phyloP scores from a whole-genome alignment of 2,329 filamentous ascomycete genomes.

The Pseudogymnoascus sp. region DNA sequence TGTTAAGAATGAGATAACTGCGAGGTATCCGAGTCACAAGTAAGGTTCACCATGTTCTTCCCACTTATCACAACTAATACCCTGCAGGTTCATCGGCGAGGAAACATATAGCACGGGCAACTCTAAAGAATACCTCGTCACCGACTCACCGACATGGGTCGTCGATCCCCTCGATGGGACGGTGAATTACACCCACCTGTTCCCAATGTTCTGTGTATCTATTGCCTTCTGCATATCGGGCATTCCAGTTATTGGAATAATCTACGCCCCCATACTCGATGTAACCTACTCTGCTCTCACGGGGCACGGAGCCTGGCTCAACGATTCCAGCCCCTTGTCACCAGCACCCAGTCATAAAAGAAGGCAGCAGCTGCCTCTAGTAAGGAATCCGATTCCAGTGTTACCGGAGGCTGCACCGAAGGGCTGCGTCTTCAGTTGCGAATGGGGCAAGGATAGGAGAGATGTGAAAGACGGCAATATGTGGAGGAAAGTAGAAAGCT shows the following conservation, averaged over 20 bases:
- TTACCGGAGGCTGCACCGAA: conserved; percentile 56
- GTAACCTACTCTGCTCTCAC: conserved; percentile 61
- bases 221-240: conserved; percentile 58
- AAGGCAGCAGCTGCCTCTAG: conserved; percentile 52
- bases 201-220: conserved; percentile 74
- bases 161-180: conserved; percentile 71
- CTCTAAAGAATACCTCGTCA: conserved; percentile 60
- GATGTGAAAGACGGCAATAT: conserved; percentile 60
- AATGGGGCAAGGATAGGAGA: conserved; percentile 71
- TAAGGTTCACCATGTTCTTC: conserved; percentile 30
- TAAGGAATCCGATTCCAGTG: conserved; percentile 52
- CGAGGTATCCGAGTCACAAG: conserved; percentile 58
- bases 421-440: conserved; percentile 64
- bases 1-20: conserved; percentile 50
- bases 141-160: conserved; percentile 59
- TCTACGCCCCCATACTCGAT: conserved; percentile 61
- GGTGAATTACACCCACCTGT: conserved; percentile 73
- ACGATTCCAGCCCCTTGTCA: conserved; percentile 17
- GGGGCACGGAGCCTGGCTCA: conserved; percentile 55
- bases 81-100: conserved; percentile 62
- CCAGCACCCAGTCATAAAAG: conserved; percentile 38
- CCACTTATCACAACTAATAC: background rate
- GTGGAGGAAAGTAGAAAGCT: conserved; percentile 63
- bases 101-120: conserved; percentile 64
- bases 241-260: conserved; percentile 58